These are phyloP conservation scores for Pleurotus ostreatus DNA, from an alignment of 768 basidiomycete genomes.

Conservation along the genomic window DNA sequence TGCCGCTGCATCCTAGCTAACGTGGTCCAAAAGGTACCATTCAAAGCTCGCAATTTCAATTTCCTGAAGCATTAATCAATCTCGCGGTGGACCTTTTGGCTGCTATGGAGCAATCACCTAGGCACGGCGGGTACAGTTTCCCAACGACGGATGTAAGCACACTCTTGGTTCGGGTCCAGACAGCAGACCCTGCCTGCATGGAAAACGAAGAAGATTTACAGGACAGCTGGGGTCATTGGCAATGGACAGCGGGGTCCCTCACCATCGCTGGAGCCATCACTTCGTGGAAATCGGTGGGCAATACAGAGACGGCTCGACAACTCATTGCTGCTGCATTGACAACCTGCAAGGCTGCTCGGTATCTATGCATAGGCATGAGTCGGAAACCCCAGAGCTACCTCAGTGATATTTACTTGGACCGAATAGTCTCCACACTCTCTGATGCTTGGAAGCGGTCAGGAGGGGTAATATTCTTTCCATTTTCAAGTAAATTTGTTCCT, in stretches of 20 bases:
- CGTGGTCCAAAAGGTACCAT: too few relatives aligned
- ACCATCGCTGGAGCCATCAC: slow-evolving; percentile 1
- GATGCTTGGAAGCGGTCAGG: neutral
- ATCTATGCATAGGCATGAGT: neutral
- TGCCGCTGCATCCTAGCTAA: too few relatives aligned
- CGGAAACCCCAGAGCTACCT: neutral
- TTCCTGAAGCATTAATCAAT: too few relatives aligned
- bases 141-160: neutral
- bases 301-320: slow-evolving; percentile 2
- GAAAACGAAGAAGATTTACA: slow-evolving; percentile 9
- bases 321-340: slow-evolving; percentile 12
- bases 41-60: too few relatives aligned
- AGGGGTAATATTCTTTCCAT: neutral
- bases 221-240: slow-evolving; percentile 12
- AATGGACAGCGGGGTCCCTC: slow-evolving; percentile 9
- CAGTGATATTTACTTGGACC: slow-evolving; percentile 4
- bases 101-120: neutral
- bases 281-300: slow-evolving; percentile 10
- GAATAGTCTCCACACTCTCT: neutral
- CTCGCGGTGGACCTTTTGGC: neutral
- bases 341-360: slow-evolving; percentile 11
- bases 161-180: neutral
- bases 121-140: neutral
- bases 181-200: slow-evolving; percentile 3
- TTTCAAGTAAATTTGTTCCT: too few relatives aligned